Evolutionary conservation across 2,329 filamentous ascomycete species (phyloP), one percentile per base, ranked within the genome.

Genomic region (Monosporascus cannonballus): DNA sequence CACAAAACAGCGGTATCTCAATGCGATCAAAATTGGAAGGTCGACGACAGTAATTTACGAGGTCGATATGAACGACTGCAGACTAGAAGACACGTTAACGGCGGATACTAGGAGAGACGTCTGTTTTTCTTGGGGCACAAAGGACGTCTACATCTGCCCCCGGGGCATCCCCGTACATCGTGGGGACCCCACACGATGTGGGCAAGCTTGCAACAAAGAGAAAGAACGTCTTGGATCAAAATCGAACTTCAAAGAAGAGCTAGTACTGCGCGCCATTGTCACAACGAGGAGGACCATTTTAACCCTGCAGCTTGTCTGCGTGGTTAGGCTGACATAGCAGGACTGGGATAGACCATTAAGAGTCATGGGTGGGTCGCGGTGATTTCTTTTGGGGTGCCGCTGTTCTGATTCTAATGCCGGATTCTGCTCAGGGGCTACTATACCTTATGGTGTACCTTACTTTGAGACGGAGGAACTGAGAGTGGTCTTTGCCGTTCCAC

Each of bases 91-190:
- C 41, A 6, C 24, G 17, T 3, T 18, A 17, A 30, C 3, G 2
- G 48, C 36, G 9, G 39, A 53, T 30, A 27, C 27, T n/a, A 52
- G 47, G n/a, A n/a, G 44, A 2, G 47, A 54, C 8, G 38, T 57
- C n/a, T 46, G 51, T 1, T 39, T 39, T 38, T 17, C 48, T 3
- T 56, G 61, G 59, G 51, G 24, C 20, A 70, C 64, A 2, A 70
- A 71, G 53, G 72, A 70, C 58, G 69, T 75, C 2, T 76, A 74
- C 55, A 63, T 76, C 8, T 68, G 66, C 46, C 66, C 67, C 7
- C 57, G 60, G 8, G 41, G 45, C 22, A 60, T 67, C 25, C 0
- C 0, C 3, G 53, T 46, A 4, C 65, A 68, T 45, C 54, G 45
- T 24, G 64, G 61, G 3, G 48, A 60, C 9, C 56, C 53, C 3